A percentile compares a stretch with the other conserved stretches of the same genome.
Evolutionary conservation across 495 filamentous ascomycete species (phyloP).

Genomic region (Penicilliopsis zonata): DNA sequence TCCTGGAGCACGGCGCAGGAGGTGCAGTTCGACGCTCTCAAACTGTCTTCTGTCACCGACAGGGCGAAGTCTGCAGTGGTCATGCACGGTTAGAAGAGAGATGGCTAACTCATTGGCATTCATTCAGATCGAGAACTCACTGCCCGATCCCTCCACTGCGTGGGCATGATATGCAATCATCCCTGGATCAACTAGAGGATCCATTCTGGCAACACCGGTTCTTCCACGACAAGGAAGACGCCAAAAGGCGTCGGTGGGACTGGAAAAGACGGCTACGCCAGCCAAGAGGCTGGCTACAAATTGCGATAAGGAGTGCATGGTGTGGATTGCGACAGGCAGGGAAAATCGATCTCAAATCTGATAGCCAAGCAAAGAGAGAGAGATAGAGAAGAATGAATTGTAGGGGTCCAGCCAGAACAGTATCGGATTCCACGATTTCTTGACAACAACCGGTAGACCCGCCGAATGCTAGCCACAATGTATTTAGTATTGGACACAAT

Average conservation of each 20-base stretch:
- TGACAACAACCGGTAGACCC: too few relatives aligned
- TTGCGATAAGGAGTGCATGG: constrained; percentile 4
- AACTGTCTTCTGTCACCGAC: constrained; percentile 22
- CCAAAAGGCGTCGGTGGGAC: constrained; percentile 60
- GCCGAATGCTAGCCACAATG: too few relatives aligned
- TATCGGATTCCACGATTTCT: too few relatives aligned
- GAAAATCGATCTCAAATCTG: too few relatives aligned
- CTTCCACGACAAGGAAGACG: constrained; percentile 68
- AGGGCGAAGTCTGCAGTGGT: constrained; percentile 33
- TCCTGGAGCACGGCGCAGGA: constrained; percentile 48
- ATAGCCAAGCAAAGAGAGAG: constrained; percentile 20
- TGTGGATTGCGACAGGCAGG: too few relatives aligned
- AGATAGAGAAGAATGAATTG: too few relatives aligned
- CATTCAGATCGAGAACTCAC: constrained; percentile 22
- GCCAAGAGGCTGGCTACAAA: constrained; percentile 14
- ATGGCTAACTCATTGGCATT: constrained; percentile 2
- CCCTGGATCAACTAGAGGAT: constrained; percentile 40
- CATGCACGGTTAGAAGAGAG: background rate
- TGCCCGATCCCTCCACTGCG: constrained; percentile 38
- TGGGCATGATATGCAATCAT: constrained; percentile 36
- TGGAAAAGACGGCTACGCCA: constrained; percentile 19
- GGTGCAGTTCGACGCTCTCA: constrained; percentile 39
- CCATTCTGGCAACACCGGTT: constrained; percentile 46
- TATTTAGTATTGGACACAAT: too few relatives aligned
- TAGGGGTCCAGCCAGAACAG: too few relatives aligned